These are phyloP conservation scores for Naganishia kalamii DNA, from an alignment of 768 basidiomycete species.

Conservation along the genomic window DNA sequence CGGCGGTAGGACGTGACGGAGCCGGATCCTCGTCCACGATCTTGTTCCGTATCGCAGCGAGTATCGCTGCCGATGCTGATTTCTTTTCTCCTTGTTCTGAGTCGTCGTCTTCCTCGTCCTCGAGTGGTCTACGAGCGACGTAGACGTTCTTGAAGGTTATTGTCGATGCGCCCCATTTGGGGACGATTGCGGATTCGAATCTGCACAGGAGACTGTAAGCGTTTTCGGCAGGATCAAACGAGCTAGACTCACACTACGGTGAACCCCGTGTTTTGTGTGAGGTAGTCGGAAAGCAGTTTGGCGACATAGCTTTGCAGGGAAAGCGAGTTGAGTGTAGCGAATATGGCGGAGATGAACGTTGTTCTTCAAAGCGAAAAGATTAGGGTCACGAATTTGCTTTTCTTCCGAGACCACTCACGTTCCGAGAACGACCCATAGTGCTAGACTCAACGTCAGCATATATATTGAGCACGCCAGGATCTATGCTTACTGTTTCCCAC, in stretches of 20 bases:
- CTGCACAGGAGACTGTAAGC: constrained; percentile 50
- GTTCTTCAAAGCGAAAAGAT: constrained; percentile 52
- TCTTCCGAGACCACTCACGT: constrained; percentile 57
- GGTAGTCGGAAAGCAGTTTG: constrained; percentile 77
- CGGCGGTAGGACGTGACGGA: constrained; percentile 23
- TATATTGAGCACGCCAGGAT: not conserved
- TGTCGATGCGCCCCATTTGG: constrained; percentile 91
- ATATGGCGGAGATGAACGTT: constrained; percentile 89
- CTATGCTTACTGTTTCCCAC: constrained; percentile 67
- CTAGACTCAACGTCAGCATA: constrained; percentile 21
- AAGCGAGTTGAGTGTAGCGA: constrained; percentile 80
- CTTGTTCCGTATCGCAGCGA: constrained; percentile 4
- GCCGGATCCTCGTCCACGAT: constrained; percentile 12
- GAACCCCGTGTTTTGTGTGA: constrained; percentile 87
- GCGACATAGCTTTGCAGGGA: constrained; percentile 67
- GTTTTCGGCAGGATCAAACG: not conserved
- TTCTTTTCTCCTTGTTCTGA: constrained; percentile 23
- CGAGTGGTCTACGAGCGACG: constrained; percentile 67
- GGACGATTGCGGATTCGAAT: constrained; percentile 86
- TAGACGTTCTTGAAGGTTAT: constrained; percentile 97
- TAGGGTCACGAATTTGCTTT: not conserved
- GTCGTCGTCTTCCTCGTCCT: constrained; percentile 58
- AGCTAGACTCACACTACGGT: constrained; percentile 53
- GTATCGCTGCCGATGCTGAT: not conserved
- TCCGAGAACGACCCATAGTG: constrained; percentile 89